Percentiles rank a stretch among this genome's conserved stretches.
Conservation (phyloP, 2,329 filamentous ascomycete species). For the Aspergillus tanneri region DNA sequence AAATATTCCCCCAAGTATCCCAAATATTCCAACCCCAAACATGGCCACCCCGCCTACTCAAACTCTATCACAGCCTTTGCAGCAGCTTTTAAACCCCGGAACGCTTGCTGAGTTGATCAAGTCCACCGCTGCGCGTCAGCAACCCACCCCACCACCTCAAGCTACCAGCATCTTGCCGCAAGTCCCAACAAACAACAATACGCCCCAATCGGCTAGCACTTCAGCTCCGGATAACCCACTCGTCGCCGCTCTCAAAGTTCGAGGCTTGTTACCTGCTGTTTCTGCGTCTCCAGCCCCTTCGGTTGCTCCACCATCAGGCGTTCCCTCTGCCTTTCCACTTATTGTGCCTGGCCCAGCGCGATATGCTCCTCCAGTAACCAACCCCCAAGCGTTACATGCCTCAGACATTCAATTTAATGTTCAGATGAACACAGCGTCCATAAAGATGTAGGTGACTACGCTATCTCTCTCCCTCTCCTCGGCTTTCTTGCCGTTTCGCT, state of each 20-base stretch:
- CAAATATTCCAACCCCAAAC: slow-evolving; percentile 35
- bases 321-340: slow-evolving; percentile 42
- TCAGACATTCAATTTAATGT: slow-evolving; percentile 24
- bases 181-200: slow-evolving; percentile 58
- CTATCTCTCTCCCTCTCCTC: slow-evolving; percentile 1
- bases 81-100: slow-evolving; percentile 42
- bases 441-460: slow-evolving; percentile 65
- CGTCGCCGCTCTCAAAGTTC: slow-evolving; percentile 65
- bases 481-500: no score
- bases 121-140: slow-evolving; percentile 42
- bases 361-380: slow-evolving; percentile 37
- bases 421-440: slow-evolving; percentile 63
- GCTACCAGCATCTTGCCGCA: slow-evolving; percentile 48
- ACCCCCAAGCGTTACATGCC: slow-evolving; percentile 33
- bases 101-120: slow-evolving; percentile 48
- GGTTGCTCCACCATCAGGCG: slow-evolving; percentile 35
- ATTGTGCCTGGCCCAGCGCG: slow-evolving; percentile 40
- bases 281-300: slow-evolving; percentile 45
- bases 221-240: slow-evolving; percentile 58
- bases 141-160: slow-evolving; percentile 49
- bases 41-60: slow-evolving; percentile 45
- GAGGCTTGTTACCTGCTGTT: slow-evolving; percentile 61
- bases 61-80: slow-evolving; percentile 36
- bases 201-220: slow-evolving; percentile 47
- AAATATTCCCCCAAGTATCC: slow-evolving; percentile 17